Evolutionary conservation across 2,329 filamentous ascomycete species (phyloP), one percentile per base, ranked within the genome.

Genomic region (Talaromyces sp.): DNA sequence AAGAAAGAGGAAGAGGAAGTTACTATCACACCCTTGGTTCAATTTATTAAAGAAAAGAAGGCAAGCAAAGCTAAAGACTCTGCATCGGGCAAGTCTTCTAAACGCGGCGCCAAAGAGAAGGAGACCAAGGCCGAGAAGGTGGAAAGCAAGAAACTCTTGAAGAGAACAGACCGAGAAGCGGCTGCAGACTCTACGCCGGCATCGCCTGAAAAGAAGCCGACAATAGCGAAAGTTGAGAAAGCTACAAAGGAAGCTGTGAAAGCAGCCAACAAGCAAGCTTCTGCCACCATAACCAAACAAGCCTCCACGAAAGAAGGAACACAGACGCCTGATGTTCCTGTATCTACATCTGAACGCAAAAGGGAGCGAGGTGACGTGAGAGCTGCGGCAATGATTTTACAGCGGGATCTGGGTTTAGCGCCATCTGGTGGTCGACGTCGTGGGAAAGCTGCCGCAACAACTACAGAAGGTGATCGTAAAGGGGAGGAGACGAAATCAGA

Each of bases 41-140:
- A 97, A 69, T 95, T 87, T 63, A 80, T 97, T 36, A 89, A 89
- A 63, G 92, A 97, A 72, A 96, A 95, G 76, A 97, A 96, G 76
- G 90, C 90, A 13, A 90, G 85, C 70, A 85, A 84, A 67, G 81
- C 81, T 55, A 91, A 88, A 73, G 88, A 89, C 45, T 76, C 77
- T 17, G 85, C 63, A 5, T 60, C 66, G 6, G 63, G 56, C 33
- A 73, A 72, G 50, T 69, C 66, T 15, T 67, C 70, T 1, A 73
- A 70, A 58, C 67, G 85, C 65, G 67, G 73, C n/a, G 67, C 69
- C 28, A 67, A 70, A 8, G 69, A 70, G 22, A 73, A 73, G 58
- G 75, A 78, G 13, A 64, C 63, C n/a, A 77, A 75, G 58, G 61
- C 67, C 28, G 71, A 74, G 43, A 74, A 75, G 56, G 65, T 73